Evolutionary conservation across 306 rosid species (phyloP).

Genomic region (Fragaria iinumae): DNA sequence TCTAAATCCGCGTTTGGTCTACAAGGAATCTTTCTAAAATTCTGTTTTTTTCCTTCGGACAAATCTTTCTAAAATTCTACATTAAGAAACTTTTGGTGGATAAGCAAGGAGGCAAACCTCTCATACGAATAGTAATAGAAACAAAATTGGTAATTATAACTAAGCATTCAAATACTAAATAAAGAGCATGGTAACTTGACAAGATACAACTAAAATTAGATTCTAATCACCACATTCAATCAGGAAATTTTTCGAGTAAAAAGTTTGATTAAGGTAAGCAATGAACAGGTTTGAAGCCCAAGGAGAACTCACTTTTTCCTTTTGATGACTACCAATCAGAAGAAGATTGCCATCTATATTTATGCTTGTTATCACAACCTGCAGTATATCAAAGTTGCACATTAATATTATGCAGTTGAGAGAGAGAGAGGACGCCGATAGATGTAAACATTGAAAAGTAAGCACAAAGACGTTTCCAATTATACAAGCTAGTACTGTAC

Average conservation of each 20-base stretch:
- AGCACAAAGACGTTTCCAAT: not conserved
- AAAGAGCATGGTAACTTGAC: not conserved
- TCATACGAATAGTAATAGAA: not conserved
- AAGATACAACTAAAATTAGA: not conserved
- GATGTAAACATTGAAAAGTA: not conserved
- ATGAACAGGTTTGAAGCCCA: not conserved
- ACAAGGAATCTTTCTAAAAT: not conserved
- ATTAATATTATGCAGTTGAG: slow-evolving; percentile 1
- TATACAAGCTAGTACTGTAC: not conserved
- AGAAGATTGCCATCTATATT: slow-evolving; percentile 48
- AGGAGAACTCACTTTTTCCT: slow-evolving; percentile 34
- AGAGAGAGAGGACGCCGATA: not conserved
- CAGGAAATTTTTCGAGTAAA: not conserved
- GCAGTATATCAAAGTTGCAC: slow-evolving; percentile 18
- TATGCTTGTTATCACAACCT: slow-evolving; percentile 82
- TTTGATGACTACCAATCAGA: slow-evolving; percentile 62
- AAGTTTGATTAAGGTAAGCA: not conserved
- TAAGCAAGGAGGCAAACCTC: not conserved
- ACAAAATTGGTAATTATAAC: not conserved
- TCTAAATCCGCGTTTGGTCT: not conserved
- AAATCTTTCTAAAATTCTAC: not conserved
- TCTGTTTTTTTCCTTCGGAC: not conserved
- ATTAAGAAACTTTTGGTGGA: not conserved
- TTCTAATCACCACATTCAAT: not conserved
- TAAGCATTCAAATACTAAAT: not conserved